These are phyloP conservation scores for Murraya koenigii DNA, from an alignment of 345 rosid species.

Conservation along the genomic window DNA sequence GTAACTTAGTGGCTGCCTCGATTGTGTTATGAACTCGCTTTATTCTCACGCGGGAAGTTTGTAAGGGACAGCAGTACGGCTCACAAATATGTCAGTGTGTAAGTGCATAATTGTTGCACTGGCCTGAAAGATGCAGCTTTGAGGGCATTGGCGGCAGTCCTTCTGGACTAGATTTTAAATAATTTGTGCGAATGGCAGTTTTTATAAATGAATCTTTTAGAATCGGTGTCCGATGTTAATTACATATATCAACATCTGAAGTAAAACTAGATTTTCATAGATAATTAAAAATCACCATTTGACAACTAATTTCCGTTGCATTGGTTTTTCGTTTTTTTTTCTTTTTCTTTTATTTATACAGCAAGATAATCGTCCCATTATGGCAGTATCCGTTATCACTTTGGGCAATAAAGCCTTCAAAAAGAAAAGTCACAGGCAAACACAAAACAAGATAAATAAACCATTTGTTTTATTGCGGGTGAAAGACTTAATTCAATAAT, in stretches of 20 bases:
- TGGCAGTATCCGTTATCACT: neutral
- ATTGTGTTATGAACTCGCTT: too few relatives aligned
- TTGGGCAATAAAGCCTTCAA: neutral
- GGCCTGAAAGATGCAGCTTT: too few relatives aligned
- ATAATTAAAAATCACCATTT: neutral
- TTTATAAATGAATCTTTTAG: neutral
- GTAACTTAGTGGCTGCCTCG: too few relatives aligned
- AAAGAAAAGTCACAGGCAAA: neutral
- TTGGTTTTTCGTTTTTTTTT: neutral
- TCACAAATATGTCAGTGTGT: neutral
- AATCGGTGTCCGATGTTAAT: neutral
- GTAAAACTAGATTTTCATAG: too few relatives aligned
- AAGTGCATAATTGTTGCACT: too few relatives aligned
- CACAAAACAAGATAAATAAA: neutral
- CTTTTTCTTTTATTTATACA: too few relatives aligned
- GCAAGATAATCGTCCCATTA: too few relatives aligned
- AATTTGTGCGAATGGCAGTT: neutral
- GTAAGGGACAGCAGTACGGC: neutral
- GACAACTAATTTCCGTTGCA: neutral
- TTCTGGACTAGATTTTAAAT: neutral
- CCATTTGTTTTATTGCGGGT: neutral
- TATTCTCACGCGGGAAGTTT: neutral
- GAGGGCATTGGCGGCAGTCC: neutral
- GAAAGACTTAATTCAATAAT: neutral
- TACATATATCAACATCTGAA: too few relatives aligned